Percentiles rank a stretch among this genome's conserved stretches.
Evolutionary conservation across 1,284 basidiomycete species (phyloP).

Genomic region (Moesziomyces aphidis): DNA sequence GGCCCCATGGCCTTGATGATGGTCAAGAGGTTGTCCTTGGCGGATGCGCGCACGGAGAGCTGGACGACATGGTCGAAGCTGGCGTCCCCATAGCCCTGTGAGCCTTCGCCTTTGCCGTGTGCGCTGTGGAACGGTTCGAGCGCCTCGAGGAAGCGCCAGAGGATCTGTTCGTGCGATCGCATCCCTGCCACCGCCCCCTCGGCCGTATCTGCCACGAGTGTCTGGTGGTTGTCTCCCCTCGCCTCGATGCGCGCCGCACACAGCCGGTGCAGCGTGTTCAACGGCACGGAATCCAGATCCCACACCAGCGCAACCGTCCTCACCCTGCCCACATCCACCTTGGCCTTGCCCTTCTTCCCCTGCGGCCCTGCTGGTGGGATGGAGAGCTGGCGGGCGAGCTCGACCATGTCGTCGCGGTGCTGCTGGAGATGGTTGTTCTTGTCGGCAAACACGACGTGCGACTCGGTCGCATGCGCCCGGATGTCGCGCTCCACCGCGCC

Average conservation of each 20-base stretch:
- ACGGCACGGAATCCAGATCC: slow-evolving; percentile 49
- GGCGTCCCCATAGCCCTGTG: slow-evolving; percentile 68
- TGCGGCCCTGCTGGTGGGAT: neutral
- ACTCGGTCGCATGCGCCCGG: slow-evolving; percentile 5
- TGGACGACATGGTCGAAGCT: slow-evolving; percentile 77
- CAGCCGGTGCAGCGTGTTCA: slow-evolving; percentile 53
- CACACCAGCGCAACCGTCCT: slow-evolving; percentile 57
- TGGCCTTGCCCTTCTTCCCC: slow-evolving; percentile 9
- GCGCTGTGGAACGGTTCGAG: slow-evolving; percentile 74
- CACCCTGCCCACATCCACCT: slow-evolving; percentile 28
- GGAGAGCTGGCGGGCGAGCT: slow-evolving; percentile 30
- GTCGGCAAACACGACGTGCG: slow-evolving; percentile 59
- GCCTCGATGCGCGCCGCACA: slow-evolving; percentile 51
- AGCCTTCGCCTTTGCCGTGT: slow-evolving; percentile 60
- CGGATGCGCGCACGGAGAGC: slow-evolving; percentile 73
- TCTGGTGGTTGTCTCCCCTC: slow-evolving; percentile 64
- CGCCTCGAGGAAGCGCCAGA: slow-evolving; percentile 78
- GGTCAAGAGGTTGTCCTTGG: slow-evolving; percentile 34
- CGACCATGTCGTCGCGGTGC: slow-evolving; percentile 63
- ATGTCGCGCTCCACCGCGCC: slow-evolving; percentile 74
- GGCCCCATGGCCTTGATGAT: slow-evolving; percentile 18
- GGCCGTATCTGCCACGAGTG: slow-evolving; percentile 41
- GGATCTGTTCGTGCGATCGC: slow-evolving; percentile 78
- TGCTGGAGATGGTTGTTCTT: slow-evolving; percentile 65
- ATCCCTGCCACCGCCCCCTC: slow-evolving; percentile 4